A percentile compares a stretch with the other conserved stretches of the same genome.
These are phyloP conservation scores for Mallotus repandus DNA, from an alignment of 441 rosid genomes.

Conservation along the genomic window DNA sequence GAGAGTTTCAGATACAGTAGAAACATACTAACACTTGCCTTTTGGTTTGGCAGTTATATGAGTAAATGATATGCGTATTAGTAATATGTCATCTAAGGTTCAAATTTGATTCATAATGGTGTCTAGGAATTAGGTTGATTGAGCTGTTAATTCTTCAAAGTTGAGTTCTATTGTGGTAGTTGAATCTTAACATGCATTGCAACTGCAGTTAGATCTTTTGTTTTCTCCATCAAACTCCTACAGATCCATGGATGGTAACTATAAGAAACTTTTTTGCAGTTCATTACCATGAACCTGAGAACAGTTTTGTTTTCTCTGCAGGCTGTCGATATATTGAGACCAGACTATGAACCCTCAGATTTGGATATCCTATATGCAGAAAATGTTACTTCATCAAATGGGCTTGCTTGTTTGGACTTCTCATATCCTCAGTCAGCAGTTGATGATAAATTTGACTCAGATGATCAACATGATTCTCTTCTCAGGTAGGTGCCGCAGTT, in stretches of 20 bases:
- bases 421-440: slow-evolving; percentile 66
- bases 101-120: not conserved
- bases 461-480: slow-evolving; percentile 72
- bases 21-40: no score
- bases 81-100: not conserved
- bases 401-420: slow-evolving; percentile 88
- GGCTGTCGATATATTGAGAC: slow-evolving; percentile 74
- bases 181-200: slow-evolving; percentile 8
- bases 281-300: slow-evolving; percentile 7
- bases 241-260: not conserved
- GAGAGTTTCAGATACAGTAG: not conserved
- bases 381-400: slow-evolving; percentile 95
- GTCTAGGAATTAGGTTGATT: not conserved
- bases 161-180: not conserved
- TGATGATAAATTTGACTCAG: slow-evolving; percentile 55
- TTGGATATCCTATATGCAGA: slow-evolving; percentile 91
- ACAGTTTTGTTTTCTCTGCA: slow-evolving; percentile 29
- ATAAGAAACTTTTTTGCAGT: not conserved
- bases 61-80: not conserved
- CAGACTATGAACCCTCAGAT: slow-evolving; percentile 92
- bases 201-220: slow-evolving; percentile 1
- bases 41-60: not conserved
- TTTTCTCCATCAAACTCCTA: not conserved
- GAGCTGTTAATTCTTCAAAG: not conserved
- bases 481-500: slow-evolving; percentile 52